Base-by-base conservation (phyloP, 1,139 yeast species). In the Sugiyamaella castrensis region DNA sequence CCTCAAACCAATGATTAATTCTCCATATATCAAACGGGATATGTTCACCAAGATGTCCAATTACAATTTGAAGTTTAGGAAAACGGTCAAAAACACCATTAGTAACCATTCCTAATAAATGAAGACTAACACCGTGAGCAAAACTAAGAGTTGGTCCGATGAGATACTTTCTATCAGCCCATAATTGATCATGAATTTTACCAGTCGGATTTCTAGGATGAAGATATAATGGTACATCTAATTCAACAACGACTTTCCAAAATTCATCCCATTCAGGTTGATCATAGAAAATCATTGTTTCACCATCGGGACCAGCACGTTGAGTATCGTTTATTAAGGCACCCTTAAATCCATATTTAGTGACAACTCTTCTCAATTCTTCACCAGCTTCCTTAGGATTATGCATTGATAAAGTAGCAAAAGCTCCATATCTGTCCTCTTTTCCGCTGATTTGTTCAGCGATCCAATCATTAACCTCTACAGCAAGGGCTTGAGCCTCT, bases 161-260 rank as follows among this genome's bases (percentile, higher is more conserved):
- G 7, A 45, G 48, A 46, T 45, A 45, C 38, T 45, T 40, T 28
- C 48, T 26, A 29, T 45, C 40, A 11, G 45, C 48, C 48, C 48
- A 45, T 24, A 45, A 35, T 28, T 31, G 30, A 7, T 45, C 48
- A 27, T 45, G 19, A 34, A 45, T 40, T 7, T 37, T 39, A 2
- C 48, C 48, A 31, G 48, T 45, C 12, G 48, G 48, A 35, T 45
- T 45, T 40, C 48, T 37, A 16, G 48, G 48, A 37, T 45, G 48
- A 35, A 45, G 31, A 28, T 45, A 45, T 29, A 45, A 40, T 16
- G 48, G 48, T 19, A 45, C 48, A 40, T 45, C 48, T 29, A 45
- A 42, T 30, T 45, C 44, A 19, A 32, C 46, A 37, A 39, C 44
- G 1, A 40, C 46, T 11, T 33, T 16, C 48, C 48, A 45, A 35